These are phyloP conservation scores for Metschnikowia baotianmanensis DNA, from an alignment of 805 yeast species.

Conservation along the genomic window DNA sequence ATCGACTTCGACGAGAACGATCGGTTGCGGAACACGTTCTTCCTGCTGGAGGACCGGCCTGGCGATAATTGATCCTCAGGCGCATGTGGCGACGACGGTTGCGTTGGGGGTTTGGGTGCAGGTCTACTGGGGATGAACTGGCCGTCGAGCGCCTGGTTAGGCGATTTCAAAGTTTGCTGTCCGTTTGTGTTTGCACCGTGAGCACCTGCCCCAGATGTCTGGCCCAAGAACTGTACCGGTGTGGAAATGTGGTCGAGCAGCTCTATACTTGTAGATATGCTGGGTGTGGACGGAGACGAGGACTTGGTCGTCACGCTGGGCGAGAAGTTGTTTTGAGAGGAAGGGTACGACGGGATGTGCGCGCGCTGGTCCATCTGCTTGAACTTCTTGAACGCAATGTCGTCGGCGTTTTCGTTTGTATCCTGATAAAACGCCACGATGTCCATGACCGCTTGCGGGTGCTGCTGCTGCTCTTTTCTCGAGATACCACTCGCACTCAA, in stretches of 20 bases:
- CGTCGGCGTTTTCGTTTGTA: conserved; percentile 42
- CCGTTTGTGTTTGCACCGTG: not conserved
- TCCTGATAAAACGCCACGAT: conserved; percentile 84
- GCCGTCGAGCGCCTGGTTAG: conserved; percentile 20
- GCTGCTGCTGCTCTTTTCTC: conserved; percentile 80
- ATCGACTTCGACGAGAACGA: conserved; percentile 40
- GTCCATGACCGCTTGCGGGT: conserved; percentile 93
- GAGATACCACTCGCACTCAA: conserved; percentile 85
- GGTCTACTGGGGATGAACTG: conserved; percentile 66
- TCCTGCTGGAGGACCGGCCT: conserved; percentile 7
- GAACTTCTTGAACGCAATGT: conserved; percentile 44
- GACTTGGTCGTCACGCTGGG: conserved; percentile 25
- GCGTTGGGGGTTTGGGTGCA: conserved; percentile 57
- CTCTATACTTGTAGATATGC: conserved; percentile 13
- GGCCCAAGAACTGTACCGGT: conserved; percentile 3
- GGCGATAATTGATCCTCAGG: conserved; percentile 16
- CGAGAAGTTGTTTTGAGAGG: conserved; percentile 12
- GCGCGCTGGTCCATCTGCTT: conserved; percentile 23
- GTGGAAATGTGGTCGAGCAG: conserved; percentile 13
- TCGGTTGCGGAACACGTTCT: conserved; percentile 16
- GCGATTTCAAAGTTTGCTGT: conserved; percentile 1
- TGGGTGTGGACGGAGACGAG: conserved; percentile 32
- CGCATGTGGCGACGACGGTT: conserved; percentile 14
- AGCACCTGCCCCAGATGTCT: not conserved
- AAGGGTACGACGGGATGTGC: not conserved